These are phyloP conservation scores for Dioszegia hungarica DNA, from an alignment of 768 basidiomycete species.

Conservation along the genomic window DNA sequence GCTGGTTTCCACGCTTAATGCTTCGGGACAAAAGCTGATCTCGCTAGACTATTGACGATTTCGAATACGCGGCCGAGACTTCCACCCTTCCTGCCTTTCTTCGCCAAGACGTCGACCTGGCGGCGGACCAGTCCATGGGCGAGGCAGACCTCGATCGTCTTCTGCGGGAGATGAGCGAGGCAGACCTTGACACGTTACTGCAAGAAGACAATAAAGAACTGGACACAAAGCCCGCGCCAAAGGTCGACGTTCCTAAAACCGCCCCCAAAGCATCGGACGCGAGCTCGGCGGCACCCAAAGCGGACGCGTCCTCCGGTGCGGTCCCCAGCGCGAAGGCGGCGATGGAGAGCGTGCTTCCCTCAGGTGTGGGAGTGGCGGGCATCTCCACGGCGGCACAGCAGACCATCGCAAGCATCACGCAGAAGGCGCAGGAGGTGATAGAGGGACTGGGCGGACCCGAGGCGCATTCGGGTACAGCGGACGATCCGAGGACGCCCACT, in stretches of 20 bases:
- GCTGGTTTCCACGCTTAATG: no score
- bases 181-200: constrained; percentile 30
- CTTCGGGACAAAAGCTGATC: background rate
- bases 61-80: constrained; percentile 41
- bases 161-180: constrained; percentile 37
- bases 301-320: background rate
- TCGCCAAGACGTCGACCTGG: constrained; percentile 33
- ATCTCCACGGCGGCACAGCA: background rate
- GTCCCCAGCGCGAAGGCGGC: background rate
- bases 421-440: background rate
- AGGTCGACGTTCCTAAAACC: no score
- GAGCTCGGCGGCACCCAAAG: no score
- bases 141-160: constrained; percentile 36
- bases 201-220: constrained; percentile 19
- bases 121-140: constrained; percentile 12
- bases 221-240: background rate
- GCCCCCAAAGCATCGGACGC: no score
- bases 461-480: background rate
- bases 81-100: constrained; percentile 30
- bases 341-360: background rate
- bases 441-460: background rate
- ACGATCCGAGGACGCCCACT: no score
- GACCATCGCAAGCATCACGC: background rate
- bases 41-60: constrained; percentile 44
- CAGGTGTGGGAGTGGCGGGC: background rate